Base-by-base conservation (phyloP, 768 basidiomycete species). In the Boletales sp. region DNA sequence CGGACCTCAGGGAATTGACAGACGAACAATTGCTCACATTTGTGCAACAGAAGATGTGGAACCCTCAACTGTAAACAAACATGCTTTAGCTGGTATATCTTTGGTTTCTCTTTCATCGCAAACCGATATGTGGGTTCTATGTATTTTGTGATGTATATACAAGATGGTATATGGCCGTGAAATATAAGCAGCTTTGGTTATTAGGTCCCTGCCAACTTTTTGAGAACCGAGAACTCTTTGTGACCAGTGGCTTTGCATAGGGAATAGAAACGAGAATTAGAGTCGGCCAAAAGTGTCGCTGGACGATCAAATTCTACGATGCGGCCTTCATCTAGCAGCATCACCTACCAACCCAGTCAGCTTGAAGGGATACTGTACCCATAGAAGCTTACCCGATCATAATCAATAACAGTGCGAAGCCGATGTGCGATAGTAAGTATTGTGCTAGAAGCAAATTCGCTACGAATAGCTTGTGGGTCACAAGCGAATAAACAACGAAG, bases 401-500 rank as follows among this genome's bases (percentile, higher is more conserved):
- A 93, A 59, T 92, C 89, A 48, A 93, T 90, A 43, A 88, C 84
- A 3, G 86, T 87, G 5, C 84, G 76, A 48, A 89, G 72, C 10
- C 85, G 80, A 69, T 92, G 90, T 12, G 90, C 89, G 48, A 92
- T 90, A 1, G 88, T 91, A 30, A 91, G 68, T 48, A 90, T 88
- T 0, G 88, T 93, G 63, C 86, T 89, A 15, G 84, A 77, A 5
- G 86, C 81, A 54, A 91, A 92, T 71, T 86, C 83, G 12, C 85
- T 87, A 59, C 5, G 39, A 18, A 45, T 30, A 19, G 37, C 34
- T 19, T 14, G 35, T 48, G 21, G 55, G 51, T 41, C 15, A 8
- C 14, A 5, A 11, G 38, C 31, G 41, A 17, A 17, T 13, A 21
- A 27, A 13, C 32, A 38, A 11, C 2, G 2, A 45, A 15, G 1